Percentiles rank a stretch among this genome's conserved stretches.
These are phyloP conservation scores for Globisporangium alternatum DNA, from an alignment of 352 stramenopile genomes.

Conservation along the genomic window DNA sequence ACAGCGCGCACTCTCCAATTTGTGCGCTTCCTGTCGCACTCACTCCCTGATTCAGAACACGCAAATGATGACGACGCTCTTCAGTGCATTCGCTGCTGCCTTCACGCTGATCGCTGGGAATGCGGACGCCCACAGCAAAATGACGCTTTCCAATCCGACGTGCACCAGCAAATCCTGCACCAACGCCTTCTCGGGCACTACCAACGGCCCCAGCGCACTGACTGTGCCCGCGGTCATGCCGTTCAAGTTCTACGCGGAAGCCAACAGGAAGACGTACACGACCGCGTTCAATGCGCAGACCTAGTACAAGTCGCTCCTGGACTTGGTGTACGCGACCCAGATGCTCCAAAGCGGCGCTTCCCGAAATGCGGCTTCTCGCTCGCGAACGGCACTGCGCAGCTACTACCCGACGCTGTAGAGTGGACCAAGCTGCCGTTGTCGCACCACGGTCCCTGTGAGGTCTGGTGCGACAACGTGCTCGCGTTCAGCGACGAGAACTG, in stretches of 20 bases:
- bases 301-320: slow-evolving; percentile 42
- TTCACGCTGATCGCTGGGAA: too few relatives aligned
- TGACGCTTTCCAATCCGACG: slow-evolving; percentile 7
- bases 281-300: slow-evolving; percentile 18
- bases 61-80: too few relatives aligned
- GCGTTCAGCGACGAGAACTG: neutral
- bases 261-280: slow-evolving; percentile 23
- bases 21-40: too few relatives aligned
- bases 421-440: slow-evolving; percentile 27
- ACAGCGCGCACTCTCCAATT: too few relatives aligned
- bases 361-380: slow-evolving; percentile 38
- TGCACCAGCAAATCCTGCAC: slow-evolving; percentile 18
- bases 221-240: slow-evolving; percentile 9
- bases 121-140: slow-evolving; percentile 29
- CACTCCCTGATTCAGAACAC: too few relatives aligned
- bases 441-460: too few relatives aligned
- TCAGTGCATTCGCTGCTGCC: too few relatives aligned
- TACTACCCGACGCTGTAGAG: slow-evolving; percentile 31
- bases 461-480: too few relatives aligned
- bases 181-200: slow-evolving; percentile 38
- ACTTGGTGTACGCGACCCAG: slow-evolving; percentile 36
- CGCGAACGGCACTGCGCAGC: slow-evolving; percentile 28
- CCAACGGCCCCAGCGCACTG: slow-evolving; percentile 20
- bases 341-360: slow-evolving; percentile 27
- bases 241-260: slow-evolving; percentile 12